Evolutionary conservation across 1,284 basidiomycete species (phyloP), one percentile per base, ranked within the genome.

Genomic region (Tilletia horrida): DNA sequence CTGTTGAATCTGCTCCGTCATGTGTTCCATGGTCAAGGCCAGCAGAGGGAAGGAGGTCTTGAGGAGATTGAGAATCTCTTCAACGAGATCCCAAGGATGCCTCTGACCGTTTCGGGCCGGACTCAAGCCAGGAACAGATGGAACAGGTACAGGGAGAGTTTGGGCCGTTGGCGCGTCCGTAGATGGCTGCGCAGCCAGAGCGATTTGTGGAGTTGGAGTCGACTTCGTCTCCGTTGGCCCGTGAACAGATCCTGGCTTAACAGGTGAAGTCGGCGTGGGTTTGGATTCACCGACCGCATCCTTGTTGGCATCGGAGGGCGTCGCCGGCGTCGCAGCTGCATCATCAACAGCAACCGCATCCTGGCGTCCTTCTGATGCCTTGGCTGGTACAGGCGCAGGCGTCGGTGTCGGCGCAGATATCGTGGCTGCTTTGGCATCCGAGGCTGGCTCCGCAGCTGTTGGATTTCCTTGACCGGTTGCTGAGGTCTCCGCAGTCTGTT

Each of bases 41-140:
- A 99, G 86, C 18, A 99, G 86, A 0, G 96, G 96, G 85, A 96
- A 97, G 1, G 92, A 91, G 0, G 95, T 97, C 85, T 98, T 98
- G 77, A 98, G 86, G 66, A 93, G 90, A 79, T 94, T 91, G 62
- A 94, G 88, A 70, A 98, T 89, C 79, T 98, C 97, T 62, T 99
- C 96, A 16, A 97, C 89, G 76, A 91, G 88, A 69, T 97, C 95
- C 87, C 89, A 92, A 35, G 92, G 88, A 76, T 91, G 90, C 29
- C 90, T 88, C 48, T 84, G 81, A 3, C 55, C 55, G 13, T 25
- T 13, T 18, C 55, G 23, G 9, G 55, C 11, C 55, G 35, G 27
- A 13, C 8, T 25, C 14, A 59, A 3, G 4, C 27, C 31, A n/a
- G 55, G 25, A 25, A 59, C 31, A 31, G 23, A 7, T 18, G 18